Evolutionary conservation across 2,329 filamentous ascomycete species (phyloP).

Genomic region (Exophiala lecanii-corni): DNA sequence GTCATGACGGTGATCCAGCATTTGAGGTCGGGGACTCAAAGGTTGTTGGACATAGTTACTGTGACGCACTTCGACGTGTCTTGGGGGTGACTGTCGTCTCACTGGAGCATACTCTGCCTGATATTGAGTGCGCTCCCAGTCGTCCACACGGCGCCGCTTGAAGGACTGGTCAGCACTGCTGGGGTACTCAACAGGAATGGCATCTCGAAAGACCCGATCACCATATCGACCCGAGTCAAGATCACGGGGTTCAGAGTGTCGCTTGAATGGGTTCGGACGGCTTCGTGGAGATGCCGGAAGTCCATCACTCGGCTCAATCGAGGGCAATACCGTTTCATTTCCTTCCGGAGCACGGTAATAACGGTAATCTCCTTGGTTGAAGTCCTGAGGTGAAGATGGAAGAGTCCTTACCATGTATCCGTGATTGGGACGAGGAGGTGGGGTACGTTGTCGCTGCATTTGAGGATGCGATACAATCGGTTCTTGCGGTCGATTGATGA

Average conservation of each 20-base stretch:
- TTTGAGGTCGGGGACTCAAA: constrained; percentile 6
- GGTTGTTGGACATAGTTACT: constrained; percentile 14
- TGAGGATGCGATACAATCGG: not conserved
- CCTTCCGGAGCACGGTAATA: constrained; percentile 13
- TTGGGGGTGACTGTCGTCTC: not conserved
- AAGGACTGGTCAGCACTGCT: constrained; percentile 7
- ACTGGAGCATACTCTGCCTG: not conserved
- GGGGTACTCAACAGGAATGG: constrained; percentile 8
- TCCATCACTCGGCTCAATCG: constrained; percentile 24
- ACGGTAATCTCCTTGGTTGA: constrained; percentile 4
- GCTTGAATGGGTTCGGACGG: constrained; percentile 16
- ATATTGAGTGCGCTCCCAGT: constrained; percentile 2
- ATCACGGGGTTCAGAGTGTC: constrained; percentile 12
- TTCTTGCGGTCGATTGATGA: constrained; percentile 8
- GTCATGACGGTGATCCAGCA: not conserved
- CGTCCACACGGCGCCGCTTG: constrained; percentile 18
- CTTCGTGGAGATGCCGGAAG: constrained; percentile 14
- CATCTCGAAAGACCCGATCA: constrained; percentile 1
- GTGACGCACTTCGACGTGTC: constrained; percentile 5
- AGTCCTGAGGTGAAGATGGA: constrained; percentile 19
- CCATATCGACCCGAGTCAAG: constrained; percentile 12
- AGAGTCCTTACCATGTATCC: constrained; percentile 12
- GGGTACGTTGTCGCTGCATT: not conserved
- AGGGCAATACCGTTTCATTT: constrained; percentile 21
- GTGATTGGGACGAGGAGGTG: not conserved